Conservation (phyloP, 768 basidiomycete genomes). For the Tubosaeta sp. region DNA sequence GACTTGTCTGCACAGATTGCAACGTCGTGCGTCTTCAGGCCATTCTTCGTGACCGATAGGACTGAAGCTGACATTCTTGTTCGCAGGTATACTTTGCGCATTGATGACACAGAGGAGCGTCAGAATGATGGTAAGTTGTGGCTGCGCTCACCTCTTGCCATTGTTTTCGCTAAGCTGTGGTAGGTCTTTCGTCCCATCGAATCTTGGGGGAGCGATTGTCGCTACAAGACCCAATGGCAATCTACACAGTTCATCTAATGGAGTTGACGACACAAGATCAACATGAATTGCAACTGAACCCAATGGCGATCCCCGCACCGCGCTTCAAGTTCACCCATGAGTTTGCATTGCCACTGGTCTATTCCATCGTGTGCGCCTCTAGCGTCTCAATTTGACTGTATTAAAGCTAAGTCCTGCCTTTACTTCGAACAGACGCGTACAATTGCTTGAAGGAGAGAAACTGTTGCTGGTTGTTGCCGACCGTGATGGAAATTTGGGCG, state of each 20-base stretch:
- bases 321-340: conserved; percentile 11
- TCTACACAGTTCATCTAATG: conserved; percentile 25
- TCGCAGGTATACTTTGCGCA: conserved; percentile 9
- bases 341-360: conserved; percentile 18
- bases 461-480: conserved; percentile 42
- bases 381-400: not conserved
- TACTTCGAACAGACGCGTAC: conserved; percentile 28
- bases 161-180: not conserved
- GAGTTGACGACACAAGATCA: conserved; percentile 25
- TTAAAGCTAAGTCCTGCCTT: not conserved
- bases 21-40: conserved; percentile 6
- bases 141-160: not conserved
- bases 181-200: not conserved
- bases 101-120: not conserved
- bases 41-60: not conserved
- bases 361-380: conserved; percentile 16
- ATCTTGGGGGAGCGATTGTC: conserved; percentile 6
- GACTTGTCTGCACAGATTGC: not conserved
- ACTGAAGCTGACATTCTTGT: not conserved
- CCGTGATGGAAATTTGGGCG: conserved; percentile 27
- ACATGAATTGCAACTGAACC: conserved; percentile 24
- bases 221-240: conserved; percentile 13
- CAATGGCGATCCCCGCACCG: conserved; percentile 19
- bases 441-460: conserved; percentile 38
- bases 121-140: too few relatives aligned